Conservation (phyloP, 2,329 filamentous ascomycete genomes). For the Acephala macrosclerotiorum region DNA sequence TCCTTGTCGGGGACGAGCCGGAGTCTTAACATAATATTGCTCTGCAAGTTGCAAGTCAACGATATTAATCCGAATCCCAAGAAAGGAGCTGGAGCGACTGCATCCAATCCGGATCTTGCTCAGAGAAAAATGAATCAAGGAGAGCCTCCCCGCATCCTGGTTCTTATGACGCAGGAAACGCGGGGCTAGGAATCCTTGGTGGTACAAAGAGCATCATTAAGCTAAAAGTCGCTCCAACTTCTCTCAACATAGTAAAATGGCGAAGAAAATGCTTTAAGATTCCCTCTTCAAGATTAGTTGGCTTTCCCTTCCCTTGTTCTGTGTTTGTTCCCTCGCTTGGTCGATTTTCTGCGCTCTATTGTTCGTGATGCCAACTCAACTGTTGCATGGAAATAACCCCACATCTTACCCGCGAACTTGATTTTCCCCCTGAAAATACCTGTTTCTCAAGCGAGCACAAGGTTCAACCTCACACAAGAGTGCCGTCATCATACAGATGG, state of each 20-base stretch:
- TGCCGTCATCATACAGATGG: not conserved
- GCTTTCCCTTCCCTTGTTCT: not conserved
- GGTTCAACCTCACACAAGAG: not conserved
- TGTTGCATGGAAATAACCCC: not conserved
- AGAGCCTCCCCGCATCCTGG: too few species aligned
- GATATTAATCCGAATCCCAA: too few species aligned
- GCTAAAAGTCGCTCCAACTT: not conserved
- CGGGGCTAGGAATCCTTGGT: not conserved
- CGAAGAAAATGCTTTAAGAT: not conserved
- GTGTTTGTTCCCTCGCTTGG: not conserved
- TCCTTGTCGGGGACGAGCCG: too few species aligned
- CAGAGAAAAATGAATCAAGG: not conserved
- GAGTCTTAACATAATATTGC: too few species aligned
- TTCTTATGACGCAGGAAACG: too few species aligned
- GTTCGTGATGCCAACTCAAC: not conserved
- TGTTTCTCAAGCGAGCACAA: not conserved
- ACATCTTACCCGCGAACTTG: not conserved
- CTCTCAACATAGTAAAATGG: not conserved
- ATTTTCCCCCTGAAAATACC: constrained; percentile 7
- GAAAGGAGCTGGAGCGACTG: too few species aligned
- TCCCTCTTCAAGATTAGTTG: not conserved
- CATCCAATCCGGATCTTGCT: too few species aligned
- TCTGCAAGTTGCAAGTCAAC: too few species aligned
- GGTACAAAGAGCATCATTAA: not conserved
- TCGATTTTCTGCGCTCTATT: not conserved